Conservation (phyloP, 495 filamentous ascomycete species). For the Aspergillus nidulans region DNA sequence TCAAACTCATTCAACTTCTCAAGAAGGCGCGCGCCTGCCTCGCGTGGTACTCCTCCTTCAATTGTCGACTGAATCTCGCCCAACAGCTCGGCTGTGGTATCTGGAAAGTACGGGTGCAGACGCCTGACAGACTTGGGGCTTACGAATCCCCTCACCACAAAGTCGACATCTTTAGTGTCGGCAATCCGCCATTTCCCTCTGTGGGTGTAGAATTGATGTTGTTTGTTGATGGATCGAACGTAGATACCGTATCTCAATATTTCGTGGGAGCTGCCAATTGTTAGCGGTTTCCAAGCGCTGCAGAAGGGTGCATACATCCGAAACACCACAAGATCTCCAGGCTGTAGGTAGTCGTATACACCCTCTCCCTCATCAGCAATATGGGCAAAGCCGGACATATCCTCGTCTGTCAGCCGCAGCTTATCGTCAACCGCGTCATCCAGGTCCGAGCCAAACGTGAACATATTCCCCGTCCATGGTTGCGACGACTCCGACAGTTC, state of each 20-base stretch:
- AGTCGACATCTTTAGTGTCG: slow-evolving; percentile 43
- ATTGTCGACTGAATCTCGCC: slow-evolving; percentile 37
- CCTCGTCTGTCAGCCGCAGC: slow-evolving; percentile 23
- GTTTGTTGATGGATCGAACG: slow-evolving; percentile 56
- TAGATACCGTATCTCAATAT: slow-evolving; percentile 61
- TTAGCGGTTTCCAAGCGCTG: neutral
- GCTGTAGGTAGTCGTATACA: slow-evolving; percentile 42
- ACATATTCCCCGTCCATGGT: slow-evolving; percentile 31
- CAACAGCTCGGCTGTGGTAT: slow-evolving; percentile 29
- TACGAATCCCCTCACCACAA: slow-evolving; percentile 62
- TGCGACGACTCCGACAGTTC: slow-evolving; percentile 8
- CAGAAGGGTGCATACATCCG: slow-evolving; percentile 32
- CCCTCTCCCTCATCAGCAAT: slow-evolving; percentile 37
- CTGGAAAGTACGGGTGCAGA: slow-evolving; percentile 61
- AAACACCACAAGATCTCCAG: slow-evolving; percentile 72
- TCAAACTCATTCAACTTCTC: slow-evolving; percentile 30
- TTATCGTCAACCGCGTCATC: slow-evolving; percentile 25
- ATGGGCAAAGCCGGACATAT: slow-evolving; percentile 28
- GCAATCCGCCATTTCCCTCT: slow-evolving; percentile 69
- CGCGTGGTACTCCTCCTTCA: slow-evolving; percentile 43
- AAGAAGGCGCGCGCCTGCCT: slow-evolving; percentile 32
- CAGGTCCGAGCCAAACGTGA: slow-evolving; percentile 40
- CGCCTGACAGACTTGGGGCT: slow-evolving; percentile 50
- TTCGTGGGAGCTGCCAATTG: slow-evolving; percentile 26
- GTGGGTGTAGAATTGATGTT: slow-evolving; percentile 68